Conservation (phyloP, 1,139 yeast species). For the Saccharomycopsis phalli region DNA sequence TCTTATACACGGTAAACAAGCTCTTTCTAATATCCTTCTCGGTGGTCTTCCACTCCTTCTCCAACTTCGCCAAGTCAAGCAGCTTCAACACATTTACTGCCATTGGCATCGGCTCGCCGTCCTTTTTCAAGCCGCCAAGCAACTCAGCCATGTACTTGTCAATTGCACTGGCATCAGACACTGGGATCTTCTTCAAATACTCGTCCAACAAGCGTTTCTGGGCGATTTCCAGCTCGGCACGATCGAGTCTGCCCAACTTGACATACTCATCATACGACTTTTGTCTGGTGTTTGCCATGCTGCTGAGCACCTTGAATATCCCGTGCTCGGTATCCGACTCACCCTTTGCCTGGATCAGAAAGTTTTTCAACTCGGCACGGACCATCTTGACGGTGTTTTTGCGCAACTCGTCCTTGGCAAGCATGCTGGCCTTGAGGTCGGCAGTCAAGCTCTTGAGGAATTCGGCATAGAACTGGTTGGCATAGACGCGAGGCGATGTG, state of each 20-base stretch:
- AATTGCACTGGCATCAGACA: constrained; percentile 43
- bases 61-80: constrained; percentile 40
- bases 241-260: constrained; percentile 43
- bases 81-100: constrained; percentile 35
- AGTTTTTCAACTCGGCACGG: constrained; percentile 50
- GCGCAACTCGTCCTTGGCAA: constrained; percentile 33
- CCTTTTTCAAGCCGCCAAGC: constrained; percentile 28
- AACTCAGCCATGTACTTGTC: constrained; percentile 33
- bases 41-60: constrained; percentile 48
- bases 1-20: constrained; percentile 13
- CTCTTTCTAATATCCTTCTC: constrained; percentile 12
- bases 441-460: constrained; percentile 29
- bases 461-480: constrained; percentile 10
- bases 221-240: constrained; percentile 45
- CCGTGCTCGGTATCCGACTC: constrained; percentile 39
- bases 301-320: constrained; percentile 39
- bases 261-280: constrained; percentile 46
- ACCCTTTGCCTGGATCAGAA: constrained; percentile 44
- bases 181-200: constrained; percentile 38
- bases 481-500: too few relatives aligned
- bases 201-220: constrained; percentile 40
- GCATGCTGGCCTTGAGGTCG: constrained; percentile 42
- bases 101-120: constrained; percentile 28
- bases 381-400: constrained; percentile 51
- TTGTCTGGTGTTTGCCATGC: constrained; percentile 44